Conservation (phyloP, 768 basidiomycete species). For the Tubosaeta brunneosetosa region DNA sequence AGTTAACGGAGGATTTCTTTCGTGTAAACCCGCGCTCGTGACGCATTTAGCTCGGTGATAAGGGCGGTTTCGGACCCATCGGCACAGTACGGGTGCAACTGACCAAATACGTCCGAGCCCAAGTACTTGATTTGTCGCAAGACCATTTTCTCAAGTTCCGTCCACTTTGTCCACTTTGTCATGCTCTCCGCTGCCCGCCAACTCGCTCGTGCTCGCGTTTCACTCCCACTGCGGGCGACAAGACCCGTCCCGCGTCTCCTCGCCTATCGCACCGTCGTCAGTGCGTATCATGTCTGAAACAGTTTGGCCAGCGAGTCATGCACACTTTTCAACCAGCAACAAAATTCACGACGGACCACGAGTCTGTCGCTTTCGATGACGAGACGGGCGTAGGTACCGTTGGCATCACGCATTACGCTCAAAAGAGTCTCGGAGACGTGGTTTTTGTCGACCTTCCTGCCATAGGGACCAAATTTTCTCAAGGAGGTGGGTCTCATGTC, state of each 20-base stretch:
- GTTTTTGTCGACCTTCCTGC: conserved; percentile 91
- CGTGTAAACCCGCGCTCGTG: no score
- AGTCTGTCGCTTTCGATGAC: conserved; percentile 78
- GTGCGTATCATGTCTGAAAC: conserved; percentile 9
- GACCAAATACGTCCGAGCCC: conserved; percentile 16
- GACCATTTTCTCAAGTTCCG: neutral
- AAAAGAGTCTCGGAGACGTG: conserved; percentile 88
- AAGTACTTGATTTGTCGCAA: neutral
- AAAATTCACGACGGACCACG: conserved; percentile 84
- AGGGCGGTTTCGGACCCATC: neutral
- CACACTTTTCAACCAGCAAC: conserved; percentile 44
- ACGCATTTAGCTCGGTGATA: neutral
- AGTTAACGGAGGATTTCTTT: no score
- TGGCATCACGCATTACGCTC: conserved; percentile 89
- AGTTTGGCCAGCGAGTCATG: neutral
- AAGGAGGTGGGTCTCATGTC: conserved; percentile 61
- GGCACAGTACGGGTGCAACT: conserved; percentile 11
- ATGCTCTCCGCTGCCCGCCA: conserved; percentile 19
- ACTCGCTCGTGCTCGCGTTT: conserved; percentile 10
- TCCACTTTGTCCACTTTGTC: neutral
- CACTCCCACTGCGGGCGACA: conserved; percentile 3
- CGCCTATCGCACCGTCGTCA: conserved; percentile 22
- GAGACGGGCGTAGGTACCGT: conserved; percentile 72
- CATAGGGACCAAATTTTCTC: conserved; percentile 53
- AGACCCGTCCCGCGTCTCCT: conserved; percentile 5